Base-by-base conservation (phyloP, 2,329 filamentous ascomycete genomes). In the Graphium sp. region DNA sequence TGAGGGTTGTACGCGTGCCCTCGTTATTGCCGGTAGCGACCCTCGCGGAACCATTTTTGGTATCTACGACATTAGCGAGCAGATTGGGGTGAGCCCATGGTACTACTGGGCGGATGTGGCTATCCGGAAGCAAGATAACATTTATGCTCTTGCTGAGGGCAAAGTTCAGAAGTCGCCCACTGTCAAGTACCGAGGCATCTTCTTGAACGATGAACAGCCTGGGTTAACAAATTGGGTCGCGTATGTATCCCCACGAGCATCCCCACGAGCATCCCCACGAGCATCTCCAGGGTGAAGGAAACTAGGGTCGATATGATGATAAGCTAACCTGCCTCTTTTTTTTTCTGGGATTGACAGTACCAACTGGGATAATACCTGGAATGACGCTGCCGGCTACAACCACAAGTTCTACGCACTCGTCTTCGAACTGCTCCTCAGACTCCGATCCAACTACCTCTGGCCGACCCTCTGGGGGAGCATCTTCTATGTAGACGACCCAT, bases 391-490 rank as follows among this genome's bases (percentile, higher is more conserved):
- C 5, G 60, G 58, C 2, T 66, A 59, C 35, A 67, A 66, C 32
- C 55, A 64, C n/a, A 60, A 66, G 4, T 79, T 82, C 45, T 80
- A 83, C 47, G 53, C 62, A 4, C 62, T 66, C 13, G 66, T 83
- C 13, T 81, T 79, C 35, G 78, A 83, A 50, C 55, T 83, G 2
- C 51, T 82, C 2, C 62, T 83, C 5, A 62, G 78, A 6, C 57
- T 78, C 17, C 62, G 69, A 21, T 76, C 76, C 11, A 83, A 83
- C 46, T 82, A 81, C 41, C 54, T 83, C 28, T 83, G 78, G 77
- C 78, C 77, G 1, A 65, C 74, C 1, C 58, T 69, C 44, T 83
- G 76, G 78, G 66, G 62, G 5, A 66, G 62, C 36, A 79, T 80
- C 60, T 78, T 82, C 41, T 69, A 73, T 41, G 63, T 79, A 2